phyloP scores from a whole-genome alignment of 2,329 filamentous ascomycete species.

The Fusarium sp. region DNA sequence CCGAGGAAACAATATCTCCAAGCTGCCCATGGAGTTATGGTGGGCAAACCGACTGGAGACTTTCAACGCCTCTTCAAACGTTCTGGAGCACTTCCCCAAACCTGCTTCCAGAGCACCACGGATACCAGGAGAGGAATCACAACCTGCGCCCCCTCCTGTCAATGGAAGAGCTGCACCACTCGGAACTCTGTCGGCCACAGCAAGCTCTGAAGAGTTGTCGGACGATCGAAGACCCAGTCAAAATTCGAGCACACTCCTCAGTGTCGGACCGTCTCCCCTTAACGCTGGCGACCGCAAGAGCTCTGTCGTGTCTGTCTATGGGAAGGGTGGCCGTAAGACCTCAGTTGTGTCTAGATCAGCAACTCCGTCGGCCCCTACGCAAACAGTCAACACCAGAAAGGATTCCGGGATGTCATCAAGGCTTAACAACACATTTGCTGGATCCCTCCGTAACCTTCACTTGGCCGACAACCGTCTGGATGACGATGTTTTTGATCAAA shows the following conservation, averaged over 20 bases:
- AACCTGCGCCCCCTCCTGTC: constrained; percentile 45
- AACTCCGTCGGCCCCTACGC: constrained; percentile 57
- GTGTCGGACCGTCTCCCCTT: constrained; percentile 76
- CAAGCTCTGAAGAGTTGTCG: constrained; percentile 81
- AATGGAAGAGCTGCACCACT: constrained; percentile 53
- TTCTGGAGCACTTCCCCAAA: constrained; percentile 90
- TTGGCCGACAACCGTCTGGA: constrained; percentile 93
- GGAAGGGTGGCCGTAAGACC: constrained; percentile 82
- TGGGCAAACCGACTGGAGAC: constrained; percentile 89
- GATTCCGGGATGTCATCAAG: constrained; percentile 87
- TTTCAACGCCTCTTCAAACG: constrained; percentile 94
- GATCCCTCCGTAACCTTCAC: constrained; percentile 82
- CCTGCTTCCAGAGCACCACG: constrained; percentile 75
- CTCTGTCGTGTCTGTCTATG: constrained; percentile 83
- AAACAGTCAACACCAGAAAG: constrained; percentile 71
- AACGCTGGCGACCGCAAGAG: constrained; percentile 74
- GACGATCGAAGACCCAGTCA: constrained; percentile 82
- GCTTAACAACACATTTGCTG: constrained; percentile 85
- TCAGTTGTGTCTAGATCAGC: constrained; percentile 78
- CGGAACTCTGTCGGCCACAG: constrained; percentile 62
- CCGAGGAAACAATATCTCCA: constrained; percentile 90
- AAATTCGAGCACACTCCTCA: constrained; percentile 77
- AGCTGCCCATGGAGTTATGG: constrained; percentile 94
- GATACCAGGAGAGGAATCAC: constrained; percentile 59
- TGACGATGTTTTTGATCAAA: constrained; percentile 93